Percentiles rank a stretch among this genome's conserved stretches.
Conservation (phyloP, 257 asterid genomes). For the Catharanthus roseus region DNA sequence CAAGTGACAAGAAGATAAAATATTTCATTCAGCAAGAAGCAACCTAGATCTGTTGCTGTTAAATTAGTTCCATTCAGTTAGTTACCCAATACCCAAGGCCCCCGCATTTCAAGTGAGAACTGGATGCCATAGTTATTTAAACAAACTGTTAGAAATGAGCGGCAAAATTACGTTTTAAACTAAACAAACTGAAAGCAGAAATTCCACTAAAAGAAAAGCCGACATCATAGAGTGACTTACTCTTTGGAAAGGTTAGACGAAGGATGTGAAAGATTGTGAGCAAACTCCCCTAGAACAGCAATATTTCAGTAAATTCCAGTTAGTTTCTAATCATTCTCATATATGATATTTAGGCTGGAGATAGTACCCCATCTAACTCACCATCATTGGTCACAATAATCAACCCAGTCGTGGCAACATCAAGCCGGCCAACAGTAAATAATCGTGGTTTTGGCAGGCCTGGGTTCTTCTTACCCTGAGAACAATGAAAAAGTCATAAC, state of each 20-base stretch:
- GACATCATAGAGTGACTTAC: slow-evolving; percentile 39
- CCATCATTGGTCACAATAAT: slow-evolving; percentile 97
- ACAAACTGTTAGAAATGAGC: not conserved
- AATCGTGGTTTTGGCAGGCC: slow-evolving; percentile 80
- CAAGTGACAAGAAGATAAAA: no score
- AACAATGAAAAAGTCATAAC: slow-evolving; percentile 14
- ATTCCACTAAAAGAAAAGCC: slow-evolving; percentile 3
- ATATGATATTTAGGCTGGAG: no score
- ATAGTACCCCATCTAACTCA: slow-evolving; percentile 15
- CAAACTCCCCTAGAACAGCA: slow-evolving; percentile 71
- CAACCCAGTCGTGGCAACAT: slow-evolving; percentile 90
- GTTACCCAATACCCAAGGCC: not conserved
- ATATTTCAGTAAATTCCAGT: slow-evolving; percentile 4
- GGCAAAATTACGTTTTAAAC: not conserved
- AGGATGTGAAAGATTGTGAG: slow-evolving; percentile 90
- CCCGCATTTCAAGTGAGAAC: not conserved
- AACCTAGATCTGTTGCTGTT: not conserved
- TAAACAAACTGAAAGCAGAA: slow-evolving; percentile 9
- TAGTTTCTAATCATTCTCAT: not conserved
- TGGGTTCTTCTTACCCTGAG: slow-evolving; percentile 58
- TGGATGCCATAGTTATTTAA: not conserved
- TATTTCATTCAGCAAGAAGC: not conserved
- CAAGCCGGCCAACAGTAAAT: slow-evolving; percentile 98
- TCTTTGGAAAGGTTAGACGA: slow-evolving; percentile 89
- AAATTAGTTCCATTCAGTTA: not conserved